Base-by-base conservation (phyloP, 441 rosid genomes). In the Bruguiera hainesii region DNA sequence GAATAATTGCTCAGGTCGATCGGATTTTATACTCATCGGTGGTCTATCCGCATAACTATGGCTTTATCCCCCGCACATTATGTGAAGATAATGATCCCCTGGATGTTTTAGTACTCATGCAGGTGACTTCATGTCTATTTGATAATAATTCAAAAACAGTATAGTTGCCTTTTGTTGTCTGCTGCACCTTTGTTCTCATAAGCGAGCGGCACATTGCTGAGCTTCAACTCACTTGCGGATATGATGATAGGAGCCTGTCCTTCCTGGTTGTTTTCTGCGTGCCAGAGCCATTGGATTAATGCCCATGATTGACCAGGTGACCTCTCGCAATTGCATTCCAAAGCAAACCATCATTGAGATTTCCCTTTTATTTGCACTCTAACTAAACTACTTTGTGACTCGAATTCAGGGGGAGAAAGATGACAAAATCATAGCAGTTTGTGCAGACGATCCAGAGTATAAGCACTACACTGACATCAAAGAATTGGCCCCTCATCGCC, bases 301-400 rank as follows among this genome's bases (percentile, higher is more conserved):
- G 98, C 98, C 98, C 46, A 93, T 93, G 98, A 93, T 93, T 79
- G 98, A 93, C 65, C 96, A 89, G 88, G 97, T 92, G 64, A 60
- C 60, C 55, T 20, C 46, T 19, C 35, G 56, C 48, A 56, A 49
- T 31, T 67, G 29, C 33, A 18, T 49, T 31, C 33, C 57, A 63
- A 56, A 52, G 31, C 64, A 46, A 73, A 51, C 35, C 37, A 29
- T 23, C 28, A 23, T 23, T 55, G 28, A 8, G 58, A 55, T 28
- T 42, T 42, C 48, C 23, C 46, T 57, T 35, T 50, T 16, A n/a
- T 72, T 26, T 30, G 51, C 48, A 31, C 51, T 62, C 20, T 49
- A 6, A 42, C 10, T 11, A 6, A 9, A 42, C 10, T 19, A 6
- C 49, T 73, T 49, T 55, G 6, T 55, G 16, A 23, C 16, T 53